Evolutionary conservation across 805 yeast genomes (phyloP).

Genomic region (Zygosaccharomyces bisporus): DNA sequence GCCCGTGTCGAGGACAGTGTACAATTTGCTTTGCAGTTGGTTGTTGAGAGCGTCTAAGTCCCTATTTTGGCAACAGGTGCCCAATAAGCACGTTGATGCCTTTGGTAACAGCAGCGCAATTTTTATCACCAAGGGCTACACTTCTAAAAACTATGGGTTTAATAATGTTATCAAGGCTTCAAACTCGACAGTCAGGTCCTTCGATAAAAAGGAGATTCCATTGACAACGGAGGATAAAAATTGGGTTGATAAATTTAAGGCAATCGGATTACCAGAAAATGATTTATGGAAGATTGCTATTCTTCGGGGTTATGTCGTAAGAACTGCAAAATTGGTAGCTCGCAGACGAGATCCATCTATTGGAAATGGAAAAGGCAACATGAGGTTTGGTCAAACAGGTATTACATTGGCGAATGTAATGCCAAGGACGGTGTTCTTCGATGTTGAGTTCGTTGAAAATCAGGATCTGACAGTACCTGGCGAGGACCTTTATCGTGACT

Average conservation of each 20-base stretch:
- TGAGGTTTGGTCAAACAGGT: conserved; percentile 23
- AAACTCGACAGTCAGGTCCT: conserved; percentile 34
- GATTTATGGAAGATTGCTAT: conserved; percentile 83
- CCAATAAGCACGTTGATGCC: conserved; percentile 37
- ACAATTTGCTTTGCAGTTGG: conserved; percentile 66
- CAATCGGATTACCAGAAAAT: conserved; percentile 66
- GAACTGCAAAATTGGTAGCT: conserved; percentile 46
- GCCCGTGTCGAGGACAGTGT: conserved; percentile 65
- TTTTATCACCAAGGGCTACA: conserved; percentile 30
- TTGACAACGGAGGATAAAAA: conserved; percentile 61
- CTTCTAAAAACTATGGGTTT: conserved; percentile 30
- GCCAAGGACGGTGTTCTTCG: conserved; percentile 53
- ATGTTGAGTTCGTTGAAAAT: conserved; percentile 31
- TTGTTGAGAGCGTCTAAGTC: conserved; percentile 60
- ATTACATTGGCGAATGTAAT: conserved; percentile 30
- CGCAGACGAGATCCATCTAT: conserved; percentile 29
- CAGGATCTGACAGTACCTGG: conserved; percentile 7
- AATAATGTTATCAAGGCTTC: conserved; percentile 13
- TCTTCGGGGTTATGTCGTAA: conserved; percentile 61
- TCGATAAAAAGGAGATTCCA: conserved; percentile 45
- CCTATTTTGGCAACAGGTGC: conserved; percentile 71
- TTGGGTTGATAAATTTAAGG: conserved; percentile 68
- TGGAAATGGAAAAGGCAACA: conserved; percentile 20
- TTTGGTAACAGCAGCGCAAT: conserved; percentile 41
- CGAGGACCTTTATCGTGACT: not conserved